Evolutionary conservation across 2,329 filamentous ascomycete species (phyloP).

Genomic region (Thyridium curvatum): DNA sequence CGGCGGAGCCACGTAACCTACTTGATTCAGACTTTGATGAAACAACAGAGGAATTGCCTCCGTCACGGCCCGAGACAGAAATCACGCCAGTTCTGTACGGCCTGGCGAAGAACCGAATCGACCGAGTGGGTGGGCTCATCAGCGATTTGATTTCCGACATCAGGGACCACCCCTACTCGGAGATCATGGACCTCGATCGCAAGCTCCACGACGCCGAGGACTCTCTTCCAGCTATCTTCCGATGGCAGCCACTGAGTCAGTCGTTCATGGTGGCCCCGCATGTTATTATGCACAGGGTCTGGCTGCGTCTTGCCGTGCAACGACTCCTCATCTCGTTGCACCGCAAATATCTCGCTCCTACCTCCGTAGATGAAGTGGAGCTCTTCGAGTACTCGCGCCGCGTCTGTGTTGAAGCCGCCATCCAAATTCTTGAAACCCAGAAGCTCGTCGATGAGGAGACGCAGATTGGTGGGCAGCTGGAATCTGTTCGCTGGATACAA

Average conservation of each 20-base stretch:
- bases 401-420: conserved; percentile 39
- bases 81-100: conserved; percentile 14
- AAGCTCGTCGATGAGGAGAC: conserved; percentile 41
- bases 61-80: conserved; percentile 22
- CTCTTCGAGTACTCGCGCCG: conserved; percentile 31
- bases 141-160: conserved; percentile 5
- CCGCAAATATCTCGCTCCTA: conserved; percentile 40
- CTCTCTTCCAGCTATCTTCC: conserved; percentile 10
- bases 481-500: conserved; percentile 37
- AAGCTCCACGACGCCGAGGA: conserved; percentile 8
- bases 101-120: conserved; percentile 14
- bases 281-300: conserved; percentile 45
- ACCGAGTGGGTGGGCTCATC: conserved; percentile 9
- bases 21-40: conserved; percentile 33
- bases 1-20: conserved; percentile 33
- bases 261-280: conserved; percentile 41
- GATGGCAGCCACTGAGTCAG: conserved; percentile 11
- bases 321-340: conserved; percentile 48
- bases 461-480: conserved; percentile 32
- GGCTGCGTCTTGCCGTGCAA: conserved; percentile 42
- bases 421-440: conserved; percentile 40
- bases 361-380: no score
- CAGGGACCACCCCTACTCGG: conserved; percentile 11
- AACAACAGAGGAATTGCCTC: conserved; percentile 26
- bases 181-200: conserved; percentile 14